phyloP scores from a whole-genome alignment of 257 asterid species.

The Eustoma russellianum region DNA sequence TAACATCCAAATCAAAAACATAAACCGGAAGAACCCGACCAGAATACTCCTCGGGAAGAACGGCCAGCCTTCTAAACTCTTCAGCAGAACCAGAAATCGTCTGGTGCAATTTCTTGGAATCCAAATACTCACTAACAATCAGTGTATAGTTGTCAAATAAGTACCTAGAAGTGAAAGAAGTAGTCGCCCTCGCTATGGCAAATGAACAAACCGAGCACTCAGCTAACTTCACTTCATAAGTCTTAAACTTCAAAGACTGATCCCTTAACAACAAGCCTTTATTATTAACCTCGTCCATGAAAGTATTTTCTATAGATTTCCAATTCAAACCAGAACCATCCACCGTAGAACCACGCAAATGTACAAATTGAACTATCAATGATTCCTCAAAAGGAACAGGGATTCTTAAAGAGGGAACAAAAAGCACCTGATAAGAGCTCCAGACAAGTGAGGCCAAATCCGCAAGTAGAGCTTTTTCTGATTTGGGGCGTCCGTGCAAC shows the following conservation, averaged over 20 bases:
- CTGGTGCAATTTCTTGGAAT: constrained; percentile 75
- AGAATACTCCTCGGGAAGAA: constrained; percentile 64
- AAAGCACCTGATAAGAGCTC: constrained; percentile 93
- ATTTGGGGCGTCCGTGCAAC: constrained; percentile 75
- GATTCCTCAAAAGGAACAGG: constrained; percentile 66
- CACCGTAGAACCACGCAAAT: constrained; percentile 31
- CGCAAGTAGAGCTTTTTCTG: constrained; percentile 68
- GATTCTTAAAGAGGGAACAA: constrained; percentile 83
- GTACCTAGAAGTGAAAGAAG: constrained; percentile 86
- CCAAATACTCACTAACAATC: constrained; percentile 95
- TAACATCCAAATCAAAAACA: constrained; percentile 74
- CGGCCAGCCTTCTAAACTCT: constrained; percentile 62
- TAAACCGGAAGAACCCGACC: constrained; percentile 75
- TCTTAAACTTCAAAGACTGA: constrained; percentile 70
- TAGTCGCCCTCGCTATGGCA: constrained; percentile 71
- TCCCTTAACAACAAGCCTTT: constrained; percentile 57
- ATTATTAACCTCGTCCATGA: constrained; percentile 50
- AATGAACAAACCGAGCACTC: constrained; percentile 82
- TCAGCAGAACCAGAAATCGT: constrained; percentile 52
- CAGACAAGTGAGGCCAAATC: constrained; percentile 81
- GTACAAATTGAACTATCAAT: constrained; percentile 66
- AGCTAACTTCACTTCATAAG: constrained; percentile 48
- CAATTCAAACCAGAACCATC: constrained; percentile 57
- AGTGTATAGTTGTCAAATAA: constrained; percentile 86
- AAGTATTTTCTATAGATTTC: constrained; percentile 52